Percentiles rank a stretch among this genome's conserved stretches.
Conservation (phyloP, 1,139 yeast species). For the Diutina pseudorugosa region DNA sequence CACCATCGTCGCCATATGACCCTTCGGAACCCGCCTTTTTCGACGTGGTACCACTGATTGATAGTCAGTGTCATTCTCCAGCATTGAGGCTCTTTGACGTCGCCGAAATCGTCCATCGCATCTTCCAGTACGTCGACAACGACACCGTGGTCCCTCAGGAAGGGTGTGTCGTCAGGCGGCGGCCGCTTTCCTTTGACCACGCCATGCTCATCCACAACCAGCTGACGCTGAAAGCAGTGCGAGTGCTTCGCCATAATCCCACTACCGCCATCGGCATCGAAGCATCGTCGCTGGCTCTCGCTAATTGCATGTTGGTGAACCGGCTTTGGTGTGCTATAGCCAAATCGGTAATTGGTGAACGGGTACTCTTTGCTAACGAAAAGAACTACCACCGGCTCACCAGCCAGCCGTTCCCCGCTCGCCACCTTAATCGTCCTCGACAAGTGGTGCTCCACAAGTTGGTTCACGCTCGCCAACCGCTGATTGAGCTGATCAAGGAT, state of each 20-base stretch:
- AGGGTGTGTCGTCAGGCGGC: slow-evolving; percentile 44
- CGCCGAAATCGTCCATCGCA: slow-evolving; percentile 63
- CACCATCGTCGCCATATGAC: not conserved
- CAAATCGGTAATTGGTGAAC: slow-evolving; percentile 38
- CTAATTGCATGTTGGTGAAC: slow-evolving; percentile 57
- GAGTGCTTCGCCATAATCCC: not conserved
- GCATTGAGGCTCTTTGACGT: slow-evolving; percentile 43
- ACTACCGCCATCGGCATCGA: not conserved
- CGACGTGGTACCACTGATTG: not conserved
- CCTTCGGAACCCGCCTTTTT: not conserved
- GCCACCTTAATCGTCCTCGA: slow-evolving; percentile 14
- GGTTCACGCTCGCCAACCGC: slow-evolving; percentile 18
- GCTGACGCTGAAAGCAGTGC: slow-evolving; percentile 13
- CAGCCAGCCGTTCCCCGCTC: slow-evolving; percentile 6
- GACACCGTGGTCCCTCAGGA: slow-evolving; percentile 45
- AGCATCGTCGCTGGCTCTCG: slow-evolving; percentile 17
- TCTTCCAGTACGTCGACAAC: slow-evolving; percentile 47
- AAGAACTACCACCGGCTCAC: slow-evolving; percentile 35
- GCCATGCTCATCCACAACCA: slow-evolving; percentile 37
- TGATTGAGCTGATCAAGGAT: slow-evolving; percentile 14
- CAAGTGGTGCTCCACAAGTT: slow-evolving; percentile 25
- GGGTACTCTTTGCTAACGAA: slow-evolving; percentile 42
- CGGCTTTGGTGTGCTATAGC: slow-evolving; percentile 52
- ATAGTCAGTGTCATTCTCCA: too few relatives aligned
- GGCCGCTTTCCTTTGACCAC: slow-evolving; percentile 57